Evolutionary conservation across 768 basidiomycete genomes (phyloP), one percentile per base, ranked within the genome.

Genomic region (Lactarius hengduanensis): DNA sequence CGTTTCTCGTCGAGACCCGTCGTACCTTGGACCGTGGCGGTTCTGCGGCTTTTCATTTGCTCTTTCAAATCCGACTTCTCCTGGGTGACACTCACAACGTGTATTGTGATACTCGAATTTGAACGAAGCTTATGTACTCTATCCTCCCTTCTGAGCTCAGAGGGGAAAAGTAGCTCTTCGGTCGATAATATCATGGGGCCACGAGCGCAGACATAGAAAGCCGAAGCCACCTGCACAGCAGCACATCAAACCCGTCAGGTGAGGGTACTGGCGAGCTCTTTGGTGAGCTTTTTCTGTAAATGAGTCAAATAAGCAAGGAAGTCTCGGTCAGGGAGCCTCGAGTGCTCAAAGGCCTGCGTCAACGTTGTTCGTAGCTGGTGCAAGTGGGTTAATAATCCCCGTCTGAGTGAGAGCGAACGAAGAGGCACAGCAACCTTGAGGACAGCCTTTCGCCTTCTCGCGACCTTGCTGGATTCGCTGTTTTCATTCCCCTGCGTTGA

Each of bases 331-430:
- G 91, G 90, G 36, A 94, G 81, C 3, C 86, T 80, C 20, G 92
- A 91, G 71, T 92, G 79, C 34, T 90, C 84, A 47, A 85, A 76
- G 0, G 86, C 89, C 76, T 95, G 91, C 0, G 78, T 83, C 18
- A 95, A 83, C 71, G 93, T 89, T 0, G 88, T 87, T 61, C 83
- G 83, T 47, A 93, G 82, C 90, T 92, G 50, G 15, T 72, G n/a
- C 22, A 15, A 34, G 56, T 59, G 15, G 2, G n/a, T 53, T 50
- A 22, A 50, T 15, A 53, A 26, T 6, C 26, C 5, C 50, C 10
- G 26, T 50, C 10, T 11, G 5, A 26, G 5, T 20, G 20, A 38
- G n/a, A 57, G 32, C 57, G 40, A 50, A 43, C 30, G 26, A 50
- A 11, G 47, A 54, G 6, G 13, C 36, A 38, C 36, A 38, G 32